Evolutionary conservation across 352 stramenopile genomes (phyloP).

Genomic region (Pythium phragmitis): DNA sequence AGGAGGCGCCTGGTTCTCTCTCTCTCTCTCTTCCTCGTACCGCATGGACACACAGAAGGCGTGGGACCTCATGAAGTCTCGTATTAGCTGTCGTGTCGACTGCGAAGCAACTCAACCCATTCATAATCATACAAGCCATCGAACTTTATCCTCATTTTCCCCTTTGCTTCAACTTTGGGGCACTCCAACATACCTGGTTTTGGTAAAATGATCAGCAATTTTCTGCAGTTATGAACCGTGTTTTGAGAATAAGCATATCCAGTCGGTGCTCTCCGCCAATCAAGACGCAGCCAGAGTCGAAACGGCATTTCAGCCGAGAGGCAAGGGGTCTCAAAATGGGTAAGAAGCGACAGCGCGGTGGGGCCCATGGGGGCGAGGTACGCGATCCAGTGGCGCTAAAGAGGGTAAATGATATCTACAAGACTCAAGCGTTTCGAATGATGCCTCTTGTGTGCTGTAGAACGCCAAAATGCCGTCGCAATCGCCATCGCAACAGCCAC

Average conservation of each 20-base stretch:
- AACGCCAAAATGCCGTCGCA: conserved; percentile 2
- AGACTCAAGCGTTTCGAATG: neutral
- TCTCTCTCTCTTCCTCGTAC: neutral
- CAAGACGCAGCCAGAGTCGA: conserved; percentile 10
- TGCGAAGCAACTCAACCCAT: neutral
- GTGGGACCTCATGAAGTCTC: neutral
- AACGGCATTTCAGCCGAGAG: conserved; percentile 4
- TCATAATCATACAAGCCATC: neutral
- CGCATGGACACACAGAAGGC: neutral
- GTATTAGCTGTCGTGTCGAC: neutral
- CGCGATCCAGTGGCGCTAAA: neutral
- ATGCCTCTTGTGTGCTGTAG: neutral
- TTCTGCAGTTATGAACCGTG: conserved; percentile 4
- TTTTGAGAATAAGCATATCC: conserved; percentile 22
- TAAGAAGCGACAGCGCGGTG: conserved; percentile 30
- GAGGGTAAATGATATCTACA: neutral
- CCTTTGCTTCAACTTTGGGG: conserved; percentile 11
- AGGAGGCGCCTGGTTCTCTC: neutral
- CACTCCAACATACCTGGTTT: conserved; percentile 11
- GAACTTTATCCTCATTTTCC: neutral
- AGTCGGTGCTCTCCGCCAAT: conserved; percentile 21
- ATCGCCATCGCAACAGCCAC: neutral
- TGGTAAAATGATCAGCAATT: neutral
- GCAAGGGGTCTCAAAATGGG: conserved; percentile 18
- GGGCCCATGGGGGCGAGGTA: conserved; percentile 16